A percentile compares a stretch with the other conserved stretches of the same genome.
These are phyloP conservation scores for Tetragonia tetragonoides DNA, from an alignment of 148 eudicot genomes.

Conservation along the genomic window DNA sequence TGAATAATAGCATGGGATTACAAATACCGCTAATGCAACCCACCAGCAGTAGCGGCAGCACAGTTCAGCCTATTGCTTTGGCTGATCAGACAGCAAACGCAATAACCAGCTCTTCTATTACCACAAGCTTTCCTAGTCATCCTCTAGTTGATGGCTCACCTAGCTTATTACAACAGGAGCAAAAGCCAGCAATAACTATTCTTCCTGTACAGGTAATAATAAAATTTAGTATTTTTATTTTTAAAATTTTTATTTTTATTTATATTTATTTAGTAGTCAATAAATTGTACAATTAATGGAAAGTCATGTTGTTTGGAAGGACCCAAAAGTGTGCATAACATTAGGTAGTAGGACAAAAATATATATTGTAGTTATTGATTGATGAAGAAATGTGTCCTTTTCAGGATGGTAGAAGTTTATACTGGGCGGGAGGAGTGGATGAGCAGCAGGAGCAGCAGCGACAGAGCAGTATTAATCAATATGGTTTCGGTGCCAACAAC, in stretches of 20 bases:
- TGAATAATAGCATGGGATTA: constrained; percentile 22
- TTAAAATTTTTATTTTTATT: too few relatives aligned
- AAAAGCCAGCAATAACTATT: constrained; percentile 10
- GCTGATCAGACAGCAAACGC: background rate
- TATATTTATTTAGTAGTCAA: too few relatives aligned
- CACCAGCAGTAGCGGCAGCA: background rate
- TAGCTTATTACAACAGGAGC: constrained; percentile 17
- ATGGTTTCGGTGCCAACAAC: constrained; percentile 25
- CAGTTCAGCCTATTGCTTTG: background rate
- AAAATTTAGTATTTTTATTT: too few relatives aligned
- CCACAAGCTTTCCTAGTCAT: constrained; percentile 15
- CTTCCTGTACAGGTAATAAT: constrained; percentile 20
- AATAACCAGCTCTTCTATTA: constrained; percentile 12
- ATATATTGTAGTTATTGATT: constrained; percentile 6
- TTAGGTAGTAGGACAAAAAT: background rate
- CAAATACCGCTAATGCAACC: constrained; percentile 12
- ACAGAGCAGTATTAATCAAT: constrained; percentile 30
- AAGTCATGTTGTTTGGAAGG: constrained; percentile 12
- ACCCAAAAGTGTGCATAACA: constrained; percentile 5
- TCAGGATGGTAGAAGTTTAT: constrained; percentile 35
- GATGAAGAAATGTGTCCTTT: constrained; percentile 19
- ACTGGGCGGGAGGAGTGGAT: constrained; percentile 31
- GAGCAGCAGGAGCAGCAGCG: constrained; percentile 22
- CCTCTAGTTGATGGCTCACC: constrained; percentile 16
- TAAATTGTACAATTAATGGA: too few relatives aligned